Percentiles rank a stretch among this genome's conserved stretches.
These are phyloP conservation scores for Hyaloperonospora arabidopsidis DNA, from an alignment of 352 stramenopile genomes.

Conservation along the genomic window DNA sequence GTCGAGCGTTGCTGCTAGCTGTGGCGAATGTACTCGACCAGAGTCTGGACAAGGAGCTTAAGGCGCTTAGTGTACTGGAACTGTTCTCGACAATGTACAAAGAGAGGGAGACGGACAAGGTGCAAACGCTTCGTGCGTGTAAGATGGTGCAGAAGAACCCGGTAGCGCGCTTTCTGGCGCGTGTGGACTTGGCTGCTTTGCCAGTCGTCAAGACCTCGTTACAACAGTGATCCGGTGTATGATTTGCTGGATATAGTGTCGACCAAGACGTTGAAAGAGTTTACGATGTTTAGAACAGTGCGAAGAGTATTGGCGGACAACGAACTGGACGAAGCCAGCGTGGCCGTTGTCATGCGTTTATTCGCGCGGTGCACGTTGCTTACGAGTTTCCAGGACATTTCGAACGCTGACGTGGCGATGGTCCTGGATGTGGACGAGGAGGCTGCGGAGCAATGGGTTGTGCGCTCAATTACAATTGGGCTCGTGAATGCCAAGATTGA, in stretches of 20 bases:
- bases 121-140: constrained; percentile 67
- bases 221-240: constrained; percentile 50
- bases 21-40: constrained; percentile 61
- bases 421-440: constrained; percentile 75
- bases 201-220: constrained; percentile 73
- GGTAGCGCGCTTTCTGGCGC: constrained; percentile 84
- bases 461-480: constrained; percentile 87
- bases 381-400: constrained; percentile 87
- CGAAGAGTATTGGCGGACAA: constrained; percentile 52
- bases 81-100: constrained; percentile 65
- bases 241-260: constrained; percentile 90
- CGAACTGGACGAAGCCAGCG: constrained; percentile 47
- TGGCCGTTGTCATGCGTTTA: constrained; percentile 85
- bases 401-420: constrained; percentile 80
- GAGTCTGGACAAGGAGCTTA: constrained; percentile 35
- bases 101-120: constrained; percentile 29
- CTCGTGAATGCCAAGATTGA: constrained; percentile 92
- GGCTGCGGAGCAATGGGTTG: constrained; percentile 92
- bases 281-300: constrained; percentile 37
- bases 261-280: constrained; percentile 88
- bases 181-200: constrained; percentile 78
- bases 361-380: constrained; percentile 89
- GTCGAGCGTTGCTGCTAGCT: constrained; percentile 52
- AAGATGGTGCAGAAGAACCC: constrained; percentile 86
- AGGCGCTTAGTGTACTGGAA: constrained; percentile 63